Percentiles rank a stretch among this genome's conserved stretches.
Evolutionary conservation across 2,329 filamentous ascomycete genomes (phyloP).

Genomic region (Trichoderma atroviride): DNA sequence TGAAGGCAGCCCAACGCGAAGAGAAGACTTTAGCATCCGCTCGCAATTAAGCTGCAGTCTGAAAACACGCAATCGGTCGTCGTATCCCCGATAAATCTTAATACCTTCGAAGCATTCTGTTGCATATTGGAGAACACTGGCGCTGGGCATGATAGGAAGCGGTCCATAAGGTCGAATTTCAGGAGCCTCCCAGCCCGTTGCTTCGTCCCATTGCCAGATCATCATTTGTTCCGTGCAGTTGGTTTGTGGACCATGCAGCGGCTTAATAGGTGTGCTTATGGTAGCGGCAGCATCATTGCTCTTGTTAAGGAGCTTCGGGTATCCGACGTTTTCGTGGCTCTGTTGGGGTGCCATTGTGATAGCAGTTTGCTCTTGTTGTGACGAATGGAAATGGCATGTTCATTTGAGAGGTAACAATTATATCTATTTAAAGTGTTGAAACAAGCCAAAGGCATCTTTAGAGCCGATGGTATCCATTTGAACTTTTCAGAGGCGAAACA

Average conservation of each 20-base stretch:
- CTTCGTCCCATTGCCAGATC: slow-evolving; percentile 66
- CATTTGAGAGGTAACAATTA: background rate
- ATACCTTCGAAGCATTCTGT: slow-evolving; percentile 88
- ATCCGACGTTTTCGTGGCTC: too few relatives aligned
- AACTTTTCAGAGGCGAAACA: background rate
- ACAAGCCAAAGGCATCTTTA: too few relatives aligned
- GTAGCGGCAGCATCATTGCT: background rate
- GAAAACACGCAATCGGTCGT: slow-evolving; percentile 75
- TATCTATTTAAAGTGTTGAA: background rate
- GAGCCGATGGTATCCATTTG: background rate
- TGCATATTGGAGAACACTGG: slow-evolving; percentile 82
- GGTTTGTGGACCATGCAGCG: slow-evolving; percentile 40
- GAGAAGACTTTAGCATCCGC: slow-evolving; percentile 62
- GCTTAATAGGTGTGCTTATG: background rate
- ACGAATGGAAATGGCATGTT: background rate
- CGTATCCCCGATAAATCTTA: slow-evolving; percentile 79
- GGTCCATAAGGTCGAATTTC: slow-evolving; percentile 77
- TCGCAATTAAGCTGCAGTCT: slow-evolving; percentile 70
- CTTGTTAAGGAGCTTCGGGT: background rate
- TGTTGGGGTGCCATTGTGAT: background rate
- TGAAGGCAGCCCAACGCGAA: slow-evolving; percentile 71
- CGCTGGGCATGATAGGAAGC: slow-evolving; percentile 76
- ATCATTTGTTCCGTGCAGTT: slow-evolving; percentile 87
- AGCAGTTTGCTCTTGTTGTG: background rate
- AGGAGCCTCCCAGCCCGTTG: slow-evolving; percentile 71